A percentile compares a stretch with the other conserved stretches of the same genome.
These are phyloP conservation scores for Citeromyces hawaiiensis DNA, from an alignment of 1,139 yeast genomes.

Conservation along the genomic window DNA sequence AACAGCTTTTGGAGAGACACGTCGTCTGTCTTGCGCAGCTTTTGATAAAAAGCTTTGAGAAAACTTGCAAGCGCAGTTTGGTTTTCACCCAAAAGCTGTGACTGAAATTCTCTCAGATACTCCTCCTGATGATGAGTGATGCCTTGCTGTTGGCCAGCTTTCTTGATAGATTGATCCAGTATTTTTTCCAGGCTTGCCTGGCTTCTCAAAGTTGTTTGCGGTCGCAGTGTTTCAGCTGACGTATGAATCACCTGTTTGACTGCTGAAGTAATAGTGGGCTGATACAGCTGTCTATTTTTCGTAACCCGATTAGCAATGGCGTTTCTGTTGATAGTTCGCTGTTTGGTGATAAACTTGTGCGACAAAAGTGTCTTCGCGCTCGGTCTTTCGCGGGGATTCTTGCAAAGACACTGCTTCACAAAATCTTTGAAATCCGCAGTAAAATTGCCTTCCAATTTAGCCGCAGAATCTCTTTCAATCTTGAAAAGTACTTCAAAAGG, in stretches of 20 bases:
- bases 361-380: constrained; percentile 24
- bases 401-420: constrained; percentile 30
- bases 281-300: constrained; percentile 9
- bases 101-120: constrained; percentile 6
- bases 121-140: constrained; percentile 1
- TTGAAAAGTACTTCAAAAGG: constrained; percentile 71
- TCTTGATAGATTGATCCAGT: neutral
- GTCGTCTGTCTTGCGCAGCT: neutral
- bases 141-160: neutral
- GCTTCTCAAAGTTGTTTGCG: neutral
- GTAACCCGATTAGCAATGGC: constrained; percentile 18
- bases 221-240: neutral
- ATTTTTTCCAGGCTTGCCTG: neutral
- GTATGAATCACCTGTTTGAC: neutral
- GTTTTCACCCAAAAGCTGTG: neutral
- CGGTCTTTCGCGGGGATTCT: constrained; percentile 30
- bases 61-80: neutral
- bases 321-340: constrained; percentile 11
- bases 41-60: neutral
- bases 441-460: constrained; percentile 29
- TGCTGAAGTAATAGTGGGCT: neutral
- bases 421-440: constrained; percentile 25
- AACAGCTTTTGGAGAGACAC: neutral
- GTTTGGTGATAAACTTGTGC: constrained; percentile 26
- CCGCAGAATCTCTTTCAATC: constrained; percentile 40